Base-by-base conservation (phyloP, 768 basidiomycete species). In the Hericium erinaceus region DNA sequence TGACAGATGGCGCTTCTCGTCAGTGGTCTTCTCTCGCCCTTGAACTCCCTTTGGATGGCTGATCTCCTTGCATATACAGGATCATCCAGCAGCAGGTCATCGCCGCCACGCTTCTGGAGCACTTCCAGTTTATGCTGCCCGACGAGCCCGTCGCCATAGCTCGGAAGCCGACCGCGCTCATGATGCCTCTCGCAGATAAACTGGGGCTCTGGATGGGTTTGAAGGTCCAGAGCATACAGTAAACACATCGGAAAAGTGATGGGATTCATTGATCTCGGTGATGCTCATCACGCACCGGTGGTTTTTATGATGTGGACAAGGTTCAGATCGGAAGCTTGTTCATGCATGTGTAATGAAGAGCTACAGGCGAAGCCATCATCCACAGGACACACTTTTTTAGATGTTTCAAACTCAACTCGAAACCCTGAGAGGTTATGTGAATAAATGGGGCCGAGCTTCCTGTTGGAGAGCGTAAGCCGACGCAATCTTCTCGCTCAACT, bases 61-160 rank as follows among this genome's bases (percentile, higher is more conserved):
- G 13, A 44, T 15, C 33, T 13, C 5, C 5, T 13, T 15, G 18
- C 41, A 44, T 44, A 44, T 44, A 1, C 28, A 70, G 60, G 51
- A 61, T 72, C 12, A 64, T 71, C 20, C 72, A 74, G 55, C 68
- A 71, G 64, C 72, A 73, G 54, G 66, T 67, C 3, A 64, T 74
- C 48, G 61, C 70, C 13, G 64, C 68, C 18, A 69, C 72, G 49
- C 68, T 74, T 22, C 57, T 74, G 26, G 70, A 71, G 57, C 68
- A 69, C 50, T 74, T 74, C 58, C 64, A 69, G 48, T 72, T 70
- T 48, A 39, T 64, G 37, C 64, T 72, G 24, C 70, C 73, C 0
- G 10, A 22, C 13, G 41, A 51, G 20, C 60, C 61, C 3, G 67
- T 67, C 37, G 68, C 44, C 12, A 69, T 74, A 37, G 46, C 65